Percentiles rank a stretch among this genome's conserved stretches.
Conservation (phyloP, 148 eudicot genomes). For the Hydrangea macrophylla region DNA sequence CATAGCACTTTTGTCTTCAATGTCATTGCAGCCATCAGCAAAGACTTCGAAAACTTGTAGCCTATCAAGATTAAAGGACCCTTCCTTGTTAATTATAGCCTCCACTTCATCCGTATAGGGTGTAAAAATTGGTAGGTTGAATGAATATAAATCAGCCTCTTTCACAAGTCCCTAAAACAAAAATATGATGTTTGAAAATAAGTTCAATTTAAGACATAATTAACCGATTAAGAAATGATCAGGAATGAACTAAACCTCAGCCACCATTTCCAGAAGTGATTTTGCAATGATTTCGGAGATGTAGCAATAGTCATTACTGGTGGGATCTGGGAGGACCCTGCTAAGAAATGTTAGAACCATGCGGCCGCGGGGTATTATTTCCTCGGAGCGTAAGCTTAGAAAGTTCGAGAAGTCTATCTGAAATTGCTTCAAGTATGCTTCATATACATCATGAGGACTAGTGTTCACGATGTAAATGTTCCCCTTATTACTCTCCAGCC, state of each 20-base stretch:
- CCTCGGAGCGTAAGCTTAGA: constrained; percentile 36
- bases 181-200: neutral
- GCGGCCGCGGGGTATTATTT: constrained; percentile 37
- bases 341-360: constrained; percentile 45
- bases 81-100: constrained; percentile 19
- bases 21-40: constrained; percentile 5
- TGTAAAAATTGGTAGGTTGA: constrained; percentile 38
- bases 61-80: constrained; percentile 27
- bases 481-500: constrained; percentile 29
- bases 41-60: constrained; percentile 5
- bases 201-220: neutral
- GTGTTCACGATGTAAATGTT: constrained; percentile 35
- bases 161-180: constrained; percentile 27
- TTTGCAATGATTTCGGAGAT: constrained; percentile 24
- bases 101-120: constrained; percentile 39
- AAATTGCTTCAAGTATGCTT: constrained; percentile 47
- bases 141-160: constrained; percentile 27
- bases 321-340: constrained; percentile 18
- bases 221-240: neutral
- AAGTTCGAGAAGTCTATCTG: constrained; percentile 42
- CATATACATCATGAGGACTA: constrained; percentile 29
- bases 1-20: neutral
- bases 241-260: constrained; percentile 26
- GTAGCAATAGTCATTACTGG: constrained; percentile 15
- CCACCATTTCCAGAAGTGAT: constrained; percentile 29